Conservation (phyloP, 768 basidiomycete genomes). For the Rhodotorula sphaerocarpa region DNA sequence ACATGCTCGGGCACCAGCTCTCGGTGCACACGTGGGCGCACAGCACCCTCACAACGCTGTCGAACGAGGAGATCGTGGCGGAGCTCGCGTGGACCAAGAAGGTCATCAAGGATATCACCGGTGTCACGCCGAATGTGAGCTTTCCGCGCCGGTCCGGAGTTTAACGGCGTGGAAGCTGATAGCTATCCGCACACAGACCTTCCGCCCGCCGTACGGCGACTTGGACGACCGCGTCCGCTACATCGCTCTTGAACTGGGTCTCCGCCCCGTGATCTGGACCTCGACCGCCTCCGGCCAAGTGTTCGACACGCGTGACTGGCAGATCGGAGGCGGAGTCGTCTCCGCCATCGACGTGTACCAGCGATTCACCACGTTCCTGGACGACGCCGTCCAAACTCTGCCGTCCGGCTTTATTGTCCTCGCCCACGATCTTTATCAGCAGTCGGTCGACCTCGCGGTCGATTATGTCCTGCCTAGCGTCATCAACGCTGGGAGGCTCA, state of each 20-base stretch:
- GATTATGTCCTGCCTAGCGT: constrained; percentile 80
- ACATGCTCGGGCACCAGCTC: constrained; percentile 73
- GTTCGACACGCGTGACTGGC: constrained; percentile 55
- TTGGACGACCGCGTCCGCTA: constrained; percentile 76
- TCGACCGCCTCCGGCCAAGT: constrained; percentile 47
- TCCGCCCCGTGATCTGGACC: constrained; percentile 76
- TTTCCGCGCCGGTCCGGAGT: background rate
- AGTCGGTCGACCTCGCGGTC: constrained; percentile 73
- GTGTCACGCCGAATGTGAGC: constrained; percentile 53
- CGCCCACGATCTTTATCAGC: constrained; percentile 67
- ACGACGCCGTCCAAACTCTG: constrained; percentile 52
- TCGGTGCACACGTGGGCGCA: constrained; percentile 74
- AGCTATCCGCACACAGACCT: constrained; percentile 10
- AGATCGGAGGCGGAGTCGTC: constrained; percentile 61
- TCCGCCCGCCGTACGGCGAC: constrained; percentile 67
- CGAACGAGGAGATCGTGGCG: constrained; percentile 72
- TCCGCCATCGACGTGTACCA: constrained; percentile 52
- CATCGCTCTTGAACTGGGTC: constrained; percentile 70
- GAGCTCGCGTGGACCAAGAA: constrained; percentile 83
- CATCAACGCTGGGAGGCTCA: constrained; percentile 58
- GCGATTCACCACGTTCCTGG: constrained; percentile 65
- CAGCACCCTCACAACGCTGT: constrained; percentile 49
- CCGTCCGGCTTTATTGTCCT: constrained; percentile 78
- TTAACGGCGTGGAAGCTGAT: background rate
- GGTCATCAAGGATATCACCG: constrained; percentile 70